Percentiles rank a stretch among this genome's conserved stretches.
Evolutionary conservation across 371 early-diverging fungal genomes (phyloP).

Genomic region (Mortierella sp.): DNA sequence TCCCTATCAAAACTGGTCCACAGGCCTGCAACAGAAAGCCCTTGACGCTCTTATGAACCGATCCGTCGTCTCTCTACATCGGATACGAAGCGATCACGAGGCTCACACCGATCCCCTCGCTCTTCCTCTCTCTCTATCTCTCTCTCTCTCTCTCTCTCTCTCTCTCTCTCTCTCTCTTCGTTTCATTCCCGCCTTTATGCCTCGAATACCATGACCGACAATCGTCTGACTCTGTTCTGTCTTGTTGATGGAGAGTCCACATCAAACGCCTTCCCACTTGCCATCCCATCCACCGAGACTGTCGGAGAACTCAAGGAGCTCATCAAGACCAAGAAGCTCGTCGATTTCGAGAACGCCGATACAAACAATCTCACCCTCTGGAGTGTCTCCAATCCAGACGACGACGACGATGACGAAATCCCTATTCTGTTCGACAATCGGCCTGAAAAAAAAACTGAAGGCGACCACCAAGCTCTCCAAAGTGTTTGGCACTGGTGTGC

Average conservation of each 20-base stretch:
- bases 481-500: conserved; percentile 17
- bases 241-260: conserved; percentile 2
- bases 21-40: too few relatives aligned
- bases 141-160: neutral
- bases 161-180: neutral
- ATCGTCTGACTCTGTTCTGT: conserved; percentile 1
- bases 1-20: too few relatives aligned
- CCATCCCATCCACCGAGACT: neutral
- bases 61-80: too few relatives aligned
- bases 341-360: conserved; percentile 6
- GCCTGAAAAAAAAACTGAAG: conserved; percentile 8
- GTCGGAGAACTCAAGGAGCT: conserved; percentile 19
- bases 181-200: neutral
- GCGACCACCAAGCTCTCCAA: conserved; percentile 1
- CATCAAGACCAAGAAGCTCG: conserved; percentile 19
- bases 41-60: too few relatives aligned
- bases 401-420: conserved; percentile 7
- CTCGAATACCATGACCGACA: conserved; percentile 6
- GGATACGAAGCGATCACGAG: too few relatives aligned
- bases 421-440: neutral
- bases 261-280: neutral
- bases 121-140: too few relatives aligned
- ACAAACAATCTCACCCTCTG: conserved; percentile 28
- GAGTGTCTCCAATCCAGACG: conserved; percentile 26
- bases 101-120: too few relatives aligned